Evolutionary conservation across 2,329 filamentous ascomycete genomes (phyloP).

Genomic region (Xylaria arbuscula): DNA sequence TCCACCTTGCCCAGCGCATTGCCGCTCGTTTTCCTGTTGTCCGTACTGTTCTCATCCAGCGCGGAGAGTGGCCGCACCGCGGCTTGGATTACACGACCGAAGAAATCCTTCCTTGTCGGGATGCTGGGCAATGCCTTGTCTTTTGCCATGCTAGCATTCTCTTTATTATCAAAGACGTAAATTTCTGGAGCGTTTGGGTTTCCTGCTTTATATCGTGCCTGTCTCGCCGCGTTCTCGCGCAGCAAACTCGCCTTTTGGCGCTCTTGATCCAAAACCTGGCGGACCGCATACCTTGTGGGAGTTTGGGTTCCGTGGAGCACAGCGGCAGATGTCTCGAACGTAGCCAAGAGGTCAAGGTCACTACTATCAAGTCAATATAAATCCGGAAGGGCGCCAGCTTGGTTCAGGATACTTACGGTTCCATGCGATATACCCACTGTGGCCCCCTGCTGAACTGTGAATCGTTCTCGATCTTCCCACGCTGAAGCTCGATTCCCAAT

Average conservation of each 20-base stretch:
- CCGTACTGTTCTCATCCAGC: constrained; percentile 52
- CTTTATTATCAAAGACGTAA: constrained; percentile 53
- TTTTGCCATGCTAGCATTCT: constrained; percentile 49
- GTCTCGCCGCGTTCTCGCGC: constrained; percentile 73
- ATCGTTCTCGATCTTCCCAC: constrained; percentile 80
- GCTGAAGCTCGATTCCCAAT: constrained; percentile 82
- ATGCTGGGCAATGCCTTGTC: constrained; percentile 43
- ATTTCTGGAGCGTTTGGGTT: constrained; percentile 47
- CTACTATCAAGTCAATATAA: constrained; percentile 49
- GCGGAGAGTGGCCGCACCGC: constrained; percentile 51
- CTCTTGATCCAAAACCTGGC: constrained; percentile 93
- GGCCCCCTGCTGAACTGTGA: constrained; percentile 67
- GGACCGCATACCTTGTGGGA: constrained; percentile 89
- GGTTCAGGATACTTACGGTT: constrained; percentile 73
- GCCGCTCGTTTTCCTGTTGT: constrained; percentile 45
- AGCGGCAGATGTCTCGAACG: constrained; percentile 75
- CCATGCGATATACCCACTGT: constrained; percentile 91
- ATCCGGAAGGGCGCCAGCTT: constrained; percentile 4
- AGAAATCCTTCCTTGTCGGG: constrained; percentile 56
- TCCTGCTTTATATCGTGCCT: constrained; percentile 71
- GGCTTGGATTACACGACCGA: constrained; percentile 53
- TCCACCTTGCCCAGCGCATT: constrained; percentile 54
- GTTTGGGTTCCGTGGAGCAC: constrained; percentile 67
- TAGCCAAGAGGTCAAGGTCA: constrained; percentile 79
- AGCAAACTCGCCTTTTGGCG: constrained; percentile 77